phyloP scores from a whole-genome alignment of 2,329 filamentous ascomycete species.

The Leptodontidium sp. region DNA sequence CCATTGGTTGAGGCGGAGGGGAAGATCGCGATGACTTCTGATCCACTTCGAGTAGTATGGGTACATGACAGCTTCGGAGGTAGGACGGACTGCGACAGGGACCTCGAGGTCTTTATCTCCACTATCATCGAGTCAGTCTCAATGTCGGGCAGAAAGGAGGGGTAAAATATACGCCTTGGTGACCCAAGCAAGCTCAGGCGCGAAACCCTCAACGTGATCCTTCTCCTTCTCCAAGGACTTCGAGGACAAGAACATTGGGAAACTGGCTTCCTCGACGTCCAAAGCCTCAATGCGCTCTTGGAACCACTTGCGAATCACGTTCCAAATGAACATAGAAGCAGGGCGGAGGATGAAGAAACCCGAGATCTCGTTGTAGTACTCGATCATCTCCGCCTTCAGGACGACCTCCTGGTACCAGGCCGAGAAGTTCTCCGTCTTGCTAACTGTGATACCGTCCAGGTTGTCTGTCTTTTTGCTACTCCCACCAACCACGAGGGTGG shows the following conservation, averaged over 20 bases:
- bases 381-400: slow-evolving; percentile 95
- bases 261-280: slow-evolving; percentile 95
- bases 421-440: slow-evolving; percentile 86
- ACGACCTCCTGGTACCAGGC: slow-evolving; percentile 99
- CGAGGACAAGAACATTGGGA: slow-evolving; percentile 93
- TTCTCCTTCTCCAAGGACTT: slow-evolving; percentile 85
- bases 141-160: slow-evolving; percentile 22
- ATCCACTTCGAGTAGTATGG: slow-evolving; percentile 98
- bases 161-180: slow-evolving; percentile 72
- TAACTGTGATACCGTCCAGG: slow-evolving; percentile 87
- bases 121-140: slow-evolving; percentile 55
- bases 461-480: slow-evolving; percentile 64
- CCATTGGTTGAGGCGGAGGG: slow-evolving; percentile 96
- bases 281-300: slow-evolving; percentile 82
- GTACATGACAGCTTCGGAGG: slow-evolving; percentile 87
- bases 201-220: slow-evolving; percentile 98
- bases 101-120: slow-evolving; percentile 93
- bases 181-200: slow-evolving; percentile 89
- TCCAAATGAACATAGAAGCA: slow-evolving; percentile 72
- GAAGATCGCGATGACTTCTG: slow-evolving; percentile 92
- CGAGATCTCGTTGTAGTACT: slow-evolving; percentile 94
- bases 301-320: slow-evolving; percentile 72
- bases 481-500: slow-evolving; percentile 60
- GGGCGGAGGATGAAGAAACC: slow-evolving; percentile 94
- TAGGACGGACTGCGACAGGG: slow-evolving; percentile 72